A percentile compares a stretch with the other conserved stretches of the same genome.
Evolutionary conservation across 345 rosid genomes (phyloP).

Genomic region (Eucalyptus erythrocorys): DNA sequence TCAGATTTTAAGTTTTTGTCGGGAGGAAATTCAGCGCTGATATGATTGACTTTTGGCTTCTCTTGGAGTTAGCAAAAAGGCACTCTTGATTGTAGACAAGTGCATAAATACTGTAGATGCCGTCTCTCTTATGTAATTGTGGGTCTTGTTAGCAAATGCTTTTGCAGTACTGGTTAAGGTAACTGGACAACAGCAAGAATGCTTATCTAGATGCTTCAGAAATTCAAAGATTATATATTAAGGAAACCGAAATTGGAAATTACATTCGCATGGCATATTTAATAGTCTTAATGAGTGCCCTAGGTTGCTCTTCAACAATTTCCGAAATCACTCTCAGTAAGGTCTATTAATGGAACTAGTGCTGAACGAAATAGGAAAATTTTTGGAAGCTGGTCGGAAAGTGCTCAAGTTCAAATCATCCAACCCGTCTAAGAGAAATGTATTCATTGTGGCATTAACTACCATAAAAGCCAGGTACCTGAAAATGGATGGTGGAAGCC

Average conservation of each 20-base stretch:
- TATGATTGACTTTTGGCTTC: neutral
- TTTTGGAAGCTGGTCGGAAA: neutral
- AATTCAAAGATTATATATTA: neutral
- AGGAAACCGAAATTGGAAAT: neutral
- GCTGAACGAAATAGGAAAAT: neutral
- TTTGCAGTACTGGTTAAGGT: neutral
- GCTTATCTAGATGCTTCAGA: neutral
- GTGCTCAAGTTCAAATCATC: neutral
- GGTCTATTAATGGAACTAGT: neutral
- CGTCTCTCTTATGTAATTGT: neutral
- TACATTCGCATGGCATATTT: neutral
- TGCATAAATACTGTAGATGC: neutral
- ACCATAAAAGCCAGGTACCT: neutral
- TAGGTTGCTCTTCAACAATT: neutral
- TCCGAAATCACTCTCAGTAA: neutral
- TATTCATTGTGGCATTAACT: neutral
- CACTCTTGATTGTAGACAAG: neutral
- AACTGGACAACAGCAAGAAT: neutral
- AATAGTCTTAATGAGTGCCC: neutral
- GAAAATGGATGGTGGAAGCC: neutral
- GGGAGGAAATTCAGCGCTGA: neutral
- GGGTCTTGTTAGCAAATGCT: neutral
- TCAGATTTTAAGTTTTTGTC: neutral
- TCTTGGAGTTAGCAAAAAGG: neutral
- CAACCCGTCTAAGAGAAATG: neutral